A percentile compares a stretch with the other conserved stretches of the same genome.
These are phyloP conservation scores for Aurinia saxatilis DNA, from an alignment of 345 rosid genomes.

Conservation along the genomic window DNA sequence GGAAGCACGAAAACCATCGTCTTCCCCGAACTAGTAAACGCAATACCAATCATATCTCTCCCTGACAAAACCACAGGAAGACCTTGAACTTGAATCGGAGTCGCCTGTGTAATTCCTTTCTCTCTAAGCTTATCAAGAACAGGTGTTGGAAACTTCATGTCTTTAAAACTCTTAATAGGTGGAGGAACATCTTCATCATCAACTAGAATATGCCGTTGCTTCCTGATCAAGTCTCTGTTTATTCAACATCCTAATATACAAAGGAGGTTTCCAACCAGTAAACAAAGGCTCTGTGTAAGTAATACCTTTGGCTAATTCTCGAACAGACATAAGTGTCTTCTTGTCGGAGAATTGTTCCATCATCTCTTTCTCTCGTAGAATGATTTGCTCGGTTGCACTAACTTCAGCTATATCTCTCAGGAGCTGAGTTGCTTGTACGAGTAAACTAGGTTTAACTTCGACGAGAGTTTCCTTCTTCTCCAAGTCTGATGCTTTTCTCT, in stretches of 20 bases:
- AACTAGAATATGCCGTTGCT: constrained; percentile 71
- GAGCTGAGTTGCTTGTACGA: background rate
- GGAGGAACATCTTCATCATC: constrained; percentile 80
- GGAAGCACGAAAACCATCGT: constrained; percentile 71
- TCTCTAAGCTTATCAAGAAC: constrained; percentile 49
- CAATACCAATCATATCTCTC: too few relatives aligned
- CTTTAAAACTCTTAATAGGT: constrained; percentile 57
- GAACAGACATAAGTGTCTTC: constrained; percentile 42
- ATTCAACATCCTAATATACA: constrained; percentile 42
- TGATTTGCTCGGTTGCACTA: constrained; percentile 47
- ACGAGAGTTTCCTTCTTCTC: constrained; percentile 41
- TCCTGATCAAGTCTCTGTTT: constrained; percentile 49
- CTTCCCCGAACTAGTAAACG: constrained; percentile 75
- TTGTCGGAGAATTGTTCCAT: constrained; percentile 58
- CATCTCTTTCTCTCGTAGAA: constrained; percentile 78
- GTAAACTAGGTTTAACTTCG: constrained; percentile 66
- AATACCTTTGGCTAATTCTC: constrained; percentile 42
- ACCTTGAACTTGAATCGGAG: constrained; percentile 81
- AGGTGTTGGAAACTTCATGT: constrained; percentile 62
- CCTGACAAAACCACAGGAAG: constrained; percentile 64
- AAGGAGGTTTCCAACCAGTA: constrained; percentile 74
- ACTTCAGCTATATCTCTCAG: too few relatives aligned
- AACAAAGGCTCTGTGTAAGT: constrained; percentile 53
- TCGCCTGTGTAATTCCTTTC: constrained; percentile 72
- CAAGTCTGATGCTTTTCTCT: constrained; percentile 43